Base-by-base conservation (phyloP, 208 protist genomes). In the Leishmania amazonensis region DNA sequence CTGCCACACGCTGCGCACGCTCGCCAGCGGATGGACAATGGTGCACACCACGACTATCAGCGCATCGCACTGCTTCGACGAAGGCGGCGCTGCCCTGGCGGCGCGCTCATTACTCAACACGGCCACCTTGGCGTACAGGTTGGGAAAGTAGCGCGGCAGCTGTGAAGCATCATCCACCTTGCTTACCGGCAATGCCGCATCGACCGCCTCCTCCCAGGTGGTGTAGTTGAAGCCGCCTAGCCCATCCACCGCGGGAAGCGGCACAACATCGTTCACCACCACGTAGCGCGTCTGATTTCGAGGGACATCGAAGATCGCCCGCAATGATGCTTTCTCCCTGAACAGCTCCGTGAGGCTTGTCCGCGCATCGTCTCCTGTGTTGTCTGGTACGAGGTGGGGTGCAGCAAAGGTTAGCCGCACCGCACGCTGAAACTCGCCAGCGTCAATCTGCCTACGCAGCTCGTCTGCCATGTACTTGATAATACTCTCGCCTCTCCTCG, bases 381-480 rank as follows among this genome's bases (percentile, higher is more conserved):
- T 40, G 31, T 31, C 62, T 42, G 13, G 15, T 40, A 9, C 31
- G 31, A 40, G 4, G 62, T 13, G 31, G 62, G 11, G 62, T 31
- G 31, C 31, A 40, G 31, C 31, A 68, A 40, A 13, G 62, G 31
- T 68, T 68, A 31, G 31, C 21, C 31, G 62, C 62, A 68, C 62
- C 31, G 62, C 62, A 51, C 31, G 62, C 62, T 68, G 62, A 68
- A 65, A 77, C 6, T 58, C 19, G 49, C 74, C 74, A 2, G 49
- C 1, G 6, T 62, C 31, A 1, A 77, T 31, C n/a, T 49, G 74
- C 3, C 28, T 28, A n/a, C 62, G 76, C 11, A 86, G 53, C 53
- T 82, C 83, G 1, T 68, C 77, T 15, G 65, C 83, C 83, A 86
- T 81, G 53, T 82, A 79, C 21, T 54, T 21, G 74, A 51, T 82